A percentile compares a stretch with the other conserved stretches of the same genome.
Evolutionary conservation across 2,329 filamentous ascomycete genomes (phyloP).

Genomic region (Penicillium sp.): DNA sequence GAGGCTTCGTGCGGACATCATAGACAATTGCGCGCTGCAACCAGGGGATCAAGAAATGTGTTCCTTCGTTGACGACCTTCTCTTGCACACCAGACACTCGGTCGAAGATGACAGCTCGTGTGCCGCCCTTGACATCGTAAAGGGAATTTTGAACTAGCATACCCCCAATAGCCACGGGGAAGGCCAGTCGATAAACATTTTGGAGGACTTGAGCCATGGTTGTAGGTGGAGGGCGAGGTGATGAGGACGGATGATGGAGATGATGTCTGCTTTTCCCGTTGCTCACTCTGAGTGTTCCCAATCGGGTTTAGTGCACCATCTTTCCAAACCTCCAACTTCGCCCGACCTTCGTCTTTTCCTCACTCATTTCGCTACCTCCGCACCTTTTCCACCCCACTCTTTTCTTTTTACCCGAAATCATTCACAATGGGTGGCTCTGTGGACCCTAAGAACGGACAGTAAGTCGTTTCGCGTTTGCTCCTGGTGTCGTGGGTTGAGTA

Average conservation of each 20-base stretch:
- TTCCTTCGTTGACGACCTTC: conserved; percentile 88
- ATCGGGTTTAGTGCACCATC: conserved; percentile 36
- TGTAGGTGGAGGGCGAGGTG: conserved; percentile 14
- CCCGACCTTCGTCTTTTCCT: conserved; percentile 32
- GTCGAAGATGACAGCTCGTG: conserved; percentile 97
- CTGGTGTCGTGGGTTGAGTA: conserved; percentile 3
- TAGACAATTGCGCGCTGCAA: conserved; percentile 92
- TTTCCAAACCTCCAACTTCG: conserved; percentile 31
- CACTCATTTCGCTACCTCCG: conserved; percentile 19
- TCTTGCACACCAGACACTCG: conserved; percentile 89
- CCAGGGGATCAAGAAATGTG: conserved; percentile 95
- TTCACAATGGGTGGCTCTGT: conserved; percentile 40
- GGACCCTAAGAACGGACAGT: conserved; percentile 47
- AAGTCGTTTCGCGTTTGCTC: conserved; percentile 26
- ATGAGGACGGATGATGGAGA: conserved; percentile 22
- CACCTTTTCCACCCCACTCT: conserved; percentile 13
- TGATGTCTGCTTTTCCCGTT: conserved; percentile 39
- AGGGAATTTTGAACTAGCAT: conserved; percentile 73
- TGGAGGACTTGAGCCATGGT: conserved; percentile 47
- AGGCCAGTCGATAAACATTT: conserved; percentile 50
- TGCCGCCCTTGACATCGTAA: conserved; percentile 96
- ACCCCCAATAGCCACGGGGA: conserved; percentile 69
- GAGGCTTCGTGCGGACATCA: conserved; percentile 94
- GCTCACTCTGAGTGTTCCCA: conserved; percentile 19
- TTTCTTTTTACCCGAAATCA: conserved; percentile 15